Base-by-base conservation (phyloP, 495 filamentous ascomycete species). In the Hyaloscypha bicolor region DNA sequence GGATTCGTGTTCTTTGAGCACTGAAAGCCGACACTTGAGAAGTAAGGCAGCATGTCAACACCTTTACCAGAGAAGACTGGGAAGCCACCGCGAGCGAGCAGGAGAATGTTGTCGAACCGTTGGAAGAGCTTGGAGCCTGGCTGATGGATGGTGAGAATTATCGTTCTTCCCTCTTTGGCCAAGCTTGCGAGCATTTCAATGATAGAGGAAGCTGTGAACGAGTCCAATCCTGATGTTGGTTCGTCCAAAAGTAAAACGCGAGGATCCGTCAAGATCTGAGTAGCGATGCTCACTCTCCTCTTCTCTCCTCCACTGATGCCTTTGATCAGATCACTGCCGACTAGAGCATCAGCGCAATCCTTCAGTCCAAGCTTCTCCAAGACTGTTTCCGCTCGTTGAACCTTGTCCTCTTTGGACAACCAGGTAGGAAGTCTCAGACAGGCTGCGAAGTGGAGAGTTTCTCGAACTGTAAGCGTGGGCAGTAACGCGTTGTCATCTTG, bases 251-350 rank as follows among this genome's bases (percentile, higher is more conserved):
- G 73, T 14, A 93, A 74, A 12, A 92, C 82, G 29, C 83, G 82
- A 4, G 90, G 90, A 58, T 91, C 88, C 2, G 88, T 91, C 25
- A 92, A 80, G 62, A 92, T 86, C 68, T 93, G 90, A 5, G 91
- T 85, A 3, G 88, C 90, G 69, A 93, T 92, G 5, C 87, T 86
- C 6, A 92, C 88, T 66, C 90, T 79, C 31, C 90, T 79, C 75
- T 91, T 91, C 76, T 93, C 89, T 25, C 90, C 90, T 14, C 90
- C 90, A 53, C 87, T 90, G 63, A 92, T 92, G 2, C 90, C 90
- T 72, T 92, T 93, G 63, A 88, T 79, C 30, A 90, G 75, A 6
- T 91, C 87, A 70, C 82, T 86, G 21, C 90, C 90, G 35, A 93
- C 85, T 1, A 91, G 71, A 60, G 89, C 90, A 70, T 91, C 87